These are phyloP conservation scores for Chaetomidium leptoderma DNA, from an alignment of 495 filamentous ascomycete genomes.

Conservation along the genomic window DNA sequence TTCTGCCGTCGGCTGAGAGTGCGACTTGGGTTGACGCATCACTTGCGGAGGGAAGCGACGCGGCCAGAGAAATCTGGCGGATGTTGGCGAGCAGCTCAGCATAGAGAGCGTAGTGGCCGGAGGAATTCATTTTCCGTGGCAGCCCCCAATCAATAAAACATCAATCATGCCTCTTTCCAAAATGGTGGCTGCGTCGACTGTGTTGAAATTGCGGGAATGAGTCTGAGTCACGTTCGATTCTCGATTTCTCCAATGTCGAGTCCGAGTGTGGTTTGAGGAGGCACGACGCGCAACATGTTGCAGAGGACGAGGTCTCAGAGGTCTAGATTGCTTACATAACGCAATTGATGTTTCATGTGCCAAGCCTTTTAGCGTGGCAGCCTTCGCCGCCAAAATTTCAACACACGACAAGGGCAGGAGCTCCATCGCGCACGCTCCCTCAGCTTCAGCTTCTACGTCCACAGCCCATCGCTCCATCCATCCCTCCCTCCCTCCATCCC, in stretches of 20 bases:
- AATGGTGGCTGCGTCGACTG: too few relatives aligned
- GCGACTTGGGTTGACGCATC: conserved; percentile 44
- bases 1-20: conserved; percentile 47
- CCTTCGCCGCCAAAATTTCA: conserved; percentile 23
- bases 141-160: too few relatives aligned
- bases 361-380: conserved; percentile 12
- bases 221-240: too few relatives aligned
- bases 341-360: background rate
- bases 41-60: conserved; percentile 54
- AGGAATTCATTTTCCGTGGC: background rate
- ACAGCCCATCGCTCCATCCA: background rate
- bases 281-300: background rate
- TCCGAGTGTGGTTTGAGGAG: background rate
- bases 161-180: too few relatives aligned
- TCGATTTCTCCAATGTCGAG: too few relatives aligned
- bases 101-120: conserved; percentile 49
- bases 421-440: conserved; percentile 9
- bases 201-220: too few relatives aligned
- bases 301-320: background rate
- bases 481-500: background rate
- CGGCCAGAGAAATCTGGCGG: conserved; percentile 71
- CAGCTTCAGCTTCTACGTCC: background rate
- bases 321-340: conserved; percentile 14
- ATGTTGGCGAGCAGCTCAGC: conserved; percentile 88
- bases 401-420: conserved; percentile 1